Percentiles rank a stretch among this genome's conserved stretches.
phyloP scores from a whole-genome alignment of 225 moss, liverwort and hornwort genomes.

The Antitrichia curtipendula region DNA sequence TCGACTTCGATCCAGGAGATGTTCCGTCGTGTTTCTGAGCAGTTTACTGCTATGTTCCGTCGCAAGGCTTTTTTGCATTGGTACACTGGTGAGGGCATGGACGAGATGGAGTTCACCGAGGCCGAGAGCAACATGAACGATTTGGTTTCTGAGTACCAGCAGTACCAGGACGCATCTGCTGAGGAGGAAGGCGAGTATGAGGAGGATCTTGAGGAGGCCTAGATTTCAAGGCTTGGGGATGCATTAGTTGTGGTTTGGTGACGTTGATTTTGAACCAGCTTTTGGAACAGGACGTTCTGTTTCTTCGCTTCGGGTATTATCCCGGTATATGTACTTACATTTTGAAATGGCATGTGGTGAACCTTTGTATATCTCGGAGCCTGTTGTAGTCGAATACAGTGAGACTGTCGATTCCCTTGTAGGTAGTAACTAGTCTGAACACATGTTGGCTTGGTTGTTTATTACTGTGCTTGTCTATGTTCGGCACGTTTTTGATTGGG shows the following conservation, averaged over 20 bases:
- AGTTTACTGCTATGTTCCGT: constrained; percentile 45
- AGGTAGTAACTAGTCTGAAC: accelerated
- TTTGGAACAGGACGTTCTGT: constrained; percentile 4
- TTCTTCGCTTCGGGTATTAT: background rate
- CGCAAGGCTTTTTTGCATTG: constrained; percentile 45
- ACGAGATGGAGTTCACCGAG: constrained; percentile 56
- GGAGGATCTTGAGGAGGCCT: constrained; percentile 30
- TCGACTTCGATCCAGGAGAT: constrained; percentile 49
- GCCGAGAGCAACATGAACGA: constrained; percentile 52
- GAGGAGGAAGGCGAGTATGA: constrained; percentile 52
- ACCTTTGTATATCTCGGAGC: background rate
- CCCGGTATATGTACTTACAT: background rate
- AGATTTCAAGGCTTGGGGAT: background rate
- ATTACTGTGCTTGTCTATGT: accelerated
- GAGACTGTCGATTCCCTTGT: no score
- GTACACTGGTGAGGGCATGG: constrained; percentile 54
- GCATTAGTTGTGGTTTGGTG: background rate
- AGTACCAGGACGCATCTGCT: constrained; percentile 34
- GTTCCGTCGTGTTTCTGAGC: constrained; percentile 40
- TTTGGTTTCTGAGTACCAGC: constrained; percentile 42
- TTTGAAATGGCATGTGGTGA: background rate
- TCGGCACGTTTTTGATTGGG: accelerated
- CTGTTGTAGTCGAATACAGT: no score
- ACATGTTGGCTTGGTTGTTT: accelerated
- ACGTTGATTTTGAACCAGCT: background rate